Evolutionary conservation across 768 basidiomycete species (phyloP).

Genomic region (Leucocoprinus leucothites): DNA sequence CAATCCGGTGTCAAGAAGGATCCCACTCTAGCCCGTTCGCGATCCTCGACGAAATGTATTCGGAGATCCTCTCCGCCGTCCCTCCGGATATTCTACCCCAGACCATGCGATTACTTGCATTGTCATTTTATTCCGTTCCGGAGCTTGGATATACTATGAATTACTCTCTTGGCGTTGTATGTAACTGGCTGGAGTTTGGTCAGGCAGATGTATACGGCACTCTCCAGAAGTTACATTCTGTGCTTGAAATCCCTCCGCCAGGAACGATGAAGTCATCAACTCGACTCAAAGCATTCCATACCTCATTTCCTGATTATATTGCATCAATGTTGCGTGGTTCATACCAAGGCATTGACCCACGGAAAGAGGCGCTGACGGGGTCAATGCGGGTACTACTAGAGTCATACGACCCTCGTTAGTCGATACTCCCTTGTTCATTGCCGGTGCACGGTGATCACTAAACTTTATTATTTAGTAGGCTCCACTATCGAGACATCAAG

Average conservation of each 20-base stretch:
- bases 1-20: too few relatives aligned
- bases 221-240: background rate
- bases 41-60: constrained; percentile 9
- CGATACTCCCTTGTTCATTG: too few relatives aligned
- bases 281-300: background rate
- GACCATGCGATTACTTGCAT: background rate
- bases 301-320: background rate
- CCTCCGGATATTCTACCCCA: background rate
- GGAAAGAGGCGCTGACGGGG: too few relatives aligned
- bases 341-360: too few relatives aligned
- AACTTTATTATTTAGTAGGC: too few relatives aligned
- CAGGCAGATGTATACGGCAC: background rate
- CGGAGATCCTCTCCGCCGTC: background rate
- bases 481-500: too few relatives aligned
- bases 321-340: too few relatives aligned
- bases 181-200: background rate
- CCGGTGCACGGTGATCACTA: too few relatives aligned
- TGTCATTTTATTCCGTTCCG: background rate
- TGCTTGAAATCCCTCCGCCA: background rate
- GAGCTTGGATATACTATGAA: too few relatives aligned
- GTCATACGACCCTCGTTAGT: too few relatives aligned
- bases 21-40: background rate
- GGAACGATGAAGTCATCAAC: background rate
- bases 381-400: too few relatives aligned
- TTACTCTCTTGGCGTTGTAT: background rate